phyloP scores from a whole-genome alignment of 2,329 filamentous ascomycete genomes.

The Trichoderma sp. region DNA sequence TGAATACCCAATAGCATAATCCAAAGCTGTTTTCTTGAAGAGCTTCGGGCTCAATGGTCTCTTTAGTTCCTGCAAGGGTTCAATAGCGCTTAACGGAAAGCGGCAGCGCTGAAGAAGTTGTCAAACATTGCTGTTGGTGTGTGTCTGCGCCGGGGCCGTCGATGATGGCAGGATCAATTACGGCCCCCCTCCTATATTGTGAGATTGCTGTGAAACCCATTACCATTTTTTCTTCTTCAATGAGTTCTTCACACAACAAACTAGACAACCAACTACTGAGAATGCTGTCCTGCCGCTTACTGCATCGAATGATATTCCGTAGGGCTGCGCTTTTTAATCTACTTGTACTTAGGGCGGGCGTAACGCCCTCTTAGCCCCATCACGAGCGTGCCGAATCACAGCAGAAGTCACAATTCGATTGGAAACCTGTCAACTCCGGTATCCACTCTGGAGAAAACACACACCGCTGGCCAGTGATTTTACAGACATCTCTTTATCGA shows the following conservation, averaged over 20 bases:
- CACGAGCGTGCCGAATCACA: background rate
- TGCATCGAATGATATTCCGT: background rate
- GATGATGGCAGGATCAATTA: background rate
- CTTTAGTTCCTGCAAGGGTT: background rate
- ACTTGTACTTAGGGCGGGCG: slow-evolving; percentile 14
- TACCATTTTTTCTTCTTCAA: background rate
- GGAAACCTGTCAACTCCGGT: background rate
- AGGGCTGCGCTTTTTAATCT: slow-evolving; percentile 9
- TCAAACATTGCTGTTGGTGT: background rate
- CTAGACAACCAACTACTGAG: background rate
- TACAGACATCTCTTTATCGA: background rate
- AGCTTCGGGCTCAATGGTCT: background rate
- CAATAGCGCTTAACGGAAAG: background rate
- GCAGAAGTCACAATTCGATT: background rate
- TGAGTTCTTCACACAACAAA: background rate
- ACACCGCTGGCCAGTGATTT: background rate
- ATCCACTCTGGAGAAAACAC: background rate
- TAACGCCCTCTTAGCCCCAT: background rate
- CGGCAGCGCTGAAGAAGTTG: background rate
- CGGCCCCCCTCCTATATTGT: background rate
- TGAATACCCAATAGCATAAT: background rate
- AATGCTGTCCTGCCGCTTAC: background rate
- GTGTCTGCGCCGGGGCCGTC: background rate
- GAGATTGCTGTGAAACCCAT: background rate
- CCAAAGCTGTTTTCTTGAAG: background rate